Evolutionary conservation across 116 monocot species (phyloP).

Genomic region (Trichopus zeylanicus): DNA sequence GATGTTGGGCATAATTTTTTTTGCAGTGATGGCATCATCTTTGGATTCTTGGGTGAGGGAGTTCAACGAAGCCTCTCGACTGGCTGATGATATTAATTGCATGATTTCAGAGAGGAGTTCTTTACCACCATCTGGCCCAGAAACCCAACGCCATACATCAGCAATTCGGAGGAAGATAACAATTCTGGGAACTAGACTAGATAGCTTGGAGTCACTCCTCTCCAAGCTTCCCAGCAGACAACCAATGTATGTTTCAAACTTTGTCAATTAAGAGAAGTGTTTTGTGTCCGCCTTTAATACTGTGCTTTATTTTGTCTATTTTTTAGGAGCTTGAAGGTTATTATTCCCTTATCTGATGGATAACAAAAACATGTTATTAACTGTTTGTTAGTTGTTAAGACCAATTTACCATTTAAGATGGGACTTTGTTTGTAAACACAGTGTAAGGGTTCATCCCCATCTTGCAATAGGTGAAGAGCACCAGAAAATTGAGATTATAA

Average conservation of each 20-base stretch:
- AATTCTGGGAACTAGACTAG: constrained; percentile 74
- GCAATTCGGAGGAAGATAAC: constrained; percentile 79
- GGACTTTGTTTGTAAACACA: no score
- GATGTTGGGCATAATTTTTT: no score
- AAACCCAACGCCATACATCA: constrained; percentile 52
- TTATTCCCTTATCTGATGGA: no score
- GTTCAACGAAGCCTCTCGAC: constrained; percentile 65
- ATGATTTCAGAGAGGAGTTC: constrained; percentile 74
- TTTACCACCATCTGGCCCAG: constrained; percentile 57
- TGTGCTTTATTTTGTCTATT: no score
- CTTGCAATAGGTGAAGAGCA: no score
- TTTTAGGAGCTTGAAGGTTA: no score
- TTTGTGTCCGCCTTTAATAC: no score
- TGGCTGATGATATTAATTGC: constrained; percentile 64
- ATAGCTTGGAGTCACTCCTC: constrained; percentile 55
- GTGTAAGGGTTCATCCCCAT: no score
- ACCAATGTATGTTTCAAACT: constrained; percentile 30
- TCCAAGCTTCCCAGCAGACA: constrained; percentile 58
- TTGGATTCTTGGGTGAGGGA: constrained; percentile 74
- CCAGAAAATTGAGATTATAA: no score
- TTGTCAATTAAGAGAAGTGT: background rate
- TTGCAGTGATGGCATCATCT: constrained; percentile 53
- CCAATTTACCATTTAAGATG: no score
- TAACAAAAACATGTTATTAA: no score
- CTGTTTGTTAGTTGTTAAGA: no score